Conservation (phyloP, 768 basidiomycete genomes). For the Dacryopinax primogenitus region DNA sequence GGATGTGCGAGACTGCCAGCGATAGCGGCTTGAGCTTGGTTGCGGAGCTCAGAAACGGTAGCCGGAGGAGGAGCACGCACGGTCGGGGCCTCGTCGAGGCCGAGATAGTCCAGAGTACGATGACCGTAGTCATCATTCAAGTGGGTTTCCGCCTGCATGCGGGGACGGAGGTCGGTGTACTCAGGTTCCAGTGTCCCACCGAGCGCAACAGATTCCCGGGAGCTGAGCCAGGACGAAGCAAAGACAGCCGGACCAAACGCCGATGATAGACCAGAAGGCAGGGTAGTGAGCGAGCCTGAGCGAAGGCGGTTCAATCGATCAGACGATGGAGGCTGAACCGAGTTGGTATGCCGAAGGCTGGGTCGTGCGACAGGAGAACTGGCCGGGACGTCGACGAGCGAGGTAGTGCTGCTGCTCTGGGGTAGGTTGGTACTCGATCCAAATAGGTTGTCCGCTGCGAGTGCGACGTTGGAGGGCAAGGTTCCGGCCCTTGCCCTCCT, state of each 20-base stretch:
- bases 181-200: constrained; percentile 41
- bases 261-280: constrained; percentile 51
- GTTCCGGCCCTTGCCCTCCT: constrained; percentile 94
- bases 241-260: constrained; percentile 84
- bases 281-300: constrained; percentile 84
- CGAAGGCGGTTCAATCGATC: constrained; percentile 53
- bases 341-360: constrained; percentile 23
- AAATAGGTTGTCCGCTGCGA: constrained; percentile 58
- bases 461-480: constrained; percentile 87
- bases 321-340: constrained; percentile 20
- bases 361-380: constrained; percentile 19
- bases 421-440: constrained; percentile 36
- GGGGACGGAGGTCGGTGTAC: constrained; percentile 70
- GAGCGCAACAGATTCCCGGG: constrained; percentile 38
- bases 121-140: constrained; percentile 73
- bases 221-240: constrained; percentile 70
- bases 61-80: constrained; percentile 68
- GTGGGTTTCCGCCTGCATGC: constrained; percentile 64
- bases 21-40: constrained; percentile 81
- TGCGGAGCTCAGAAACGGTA: constrained; percentile 76
- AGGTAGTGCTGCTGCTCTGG: constrained; percentile 40
- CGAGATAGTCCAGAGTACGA: constrained; percentile 92
- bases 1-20: constrained; percentile 66
- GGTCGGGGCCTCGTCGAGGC: constrained; percentile 57
- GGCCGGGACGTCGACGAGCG: neutral